phyloP scores from a whole-genome alignment of 1,284 basidiomycete genomes.

The Microbotryum intermedium region DNA sequence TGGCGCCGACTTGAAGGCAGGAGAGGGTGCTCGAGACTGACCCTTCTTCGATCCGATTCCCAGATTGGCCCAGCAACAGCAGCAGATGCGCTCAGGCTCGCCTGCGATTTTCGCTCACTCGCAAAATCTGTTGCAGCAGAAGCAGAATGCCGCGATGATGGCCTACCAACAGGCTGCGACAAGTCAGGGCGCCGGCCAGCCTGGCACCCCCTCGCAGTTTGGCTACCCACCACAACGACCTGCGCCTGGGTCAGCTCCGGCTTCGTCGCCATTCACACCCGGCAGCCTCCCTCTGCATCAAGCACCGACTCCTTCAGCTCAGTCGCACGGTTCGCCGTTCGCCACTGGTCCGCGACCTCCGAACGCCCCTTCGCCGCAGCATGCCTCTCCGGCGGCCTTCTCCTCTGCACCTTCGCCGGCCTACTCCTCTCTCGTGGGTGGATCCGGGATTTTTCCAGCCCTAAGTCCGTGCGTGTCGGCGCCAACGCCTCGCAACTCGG shows the following conservation, averaged over 20 bases:
- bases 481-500: conserved; percentile 1
- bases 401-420: conserved; percentile 8
- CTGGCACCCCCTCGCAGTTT: not conserved
- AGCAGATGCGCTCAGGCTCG: conserved; percentile 5
- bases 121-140: not conserved
- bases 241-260: not conserved
- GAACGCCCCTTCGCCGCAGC: not conserved
- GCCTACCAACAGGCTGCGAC: not conserved
- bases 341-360: not conserved
- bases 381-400: conserved; percentile 7
- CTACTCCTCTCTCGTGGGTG: not conserved
- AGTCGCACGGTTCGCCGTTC: not conserved
- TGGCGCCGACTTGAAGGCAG: not conserved
- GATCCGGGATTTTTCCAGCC: not conserved
- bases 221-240: not conserved
- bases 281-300: not conserved
- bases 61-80: conserved; percentile 17
- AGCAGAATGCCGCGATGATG: not conserved
- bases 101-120: conserved; percentile 1
- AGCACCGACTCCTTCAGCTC: not conserved
- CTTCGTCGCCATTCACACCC: not conserved
- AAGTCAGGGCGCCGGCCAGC: too few species aligned
- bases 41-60: too few species aligned
- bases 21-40: not conserved
- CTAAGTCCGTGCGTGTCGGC: conserved; percentile 1